phyloP scores from a whole-genome alignment of 2,329 filamentous ascomycete genomes.

The Cladosporium sp. region DNA sequence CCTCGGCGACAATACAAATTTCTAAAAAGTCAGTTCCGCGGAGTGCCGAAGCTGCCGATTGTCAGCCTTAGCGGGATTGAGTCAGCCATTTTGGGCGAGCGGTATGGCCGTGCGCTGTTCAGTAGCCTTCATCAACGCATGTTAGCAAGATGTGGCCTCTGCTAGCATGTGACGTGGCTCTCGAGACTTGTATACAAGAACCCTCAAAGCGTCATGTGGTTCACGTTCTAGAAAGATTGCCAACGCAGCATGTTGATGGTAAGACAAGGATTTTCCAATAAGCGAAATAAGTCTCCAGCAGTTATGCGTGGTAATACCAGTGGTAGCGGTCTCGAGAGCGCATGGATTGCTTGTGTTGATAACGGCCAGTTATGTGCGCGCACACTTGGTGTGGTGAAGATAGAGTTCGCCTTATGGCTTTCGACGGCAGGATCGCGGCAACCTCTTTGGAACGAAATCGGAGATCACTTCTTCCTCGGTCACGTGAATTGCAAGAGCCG shows the following conservation, averaged over 20 bases:
- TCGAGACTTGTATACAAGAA: neutral
- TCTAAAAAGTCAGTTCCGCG: slow-evolving; percentile 9
- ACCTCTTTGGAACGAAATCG: neutral
- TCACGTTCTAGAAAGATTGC: neutral
- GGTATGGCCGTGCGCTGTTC: slow-evolving; percentile 9
- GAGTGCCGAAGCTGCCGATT: slow-evolving; percentile 7
- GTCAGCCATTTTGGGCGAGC: slow-evolving; percentile 4
- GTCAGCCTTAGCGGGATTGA: slow-evolving; percentile 14
- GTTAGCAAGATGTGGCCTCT: neutral
- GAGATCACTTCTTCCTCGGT: neutral
- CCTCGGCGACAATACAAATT: slow-evolving; percentile 1
- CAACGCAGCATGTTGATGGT: neutral
- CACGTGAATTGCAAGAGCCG: neutral
- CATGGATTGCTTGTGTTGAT: neutral
- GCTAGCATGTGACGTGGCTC: neutral
- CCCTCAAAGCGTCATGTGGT: too few species aligned
- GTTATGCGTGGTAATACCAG: too few species aligned
- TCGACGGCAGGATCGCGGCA: slow-evolving; percentile 11
- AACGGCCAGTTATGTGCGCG: neutral
- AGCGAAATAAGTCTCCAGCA: too few species aligned
- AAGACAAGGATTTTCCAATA: too few species aligned
- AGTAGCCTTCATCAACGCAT: neutral
- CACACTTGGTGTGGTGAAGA: neutral
- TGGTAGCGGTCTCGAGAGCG: neutral
- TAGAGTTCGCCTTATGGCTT: neutral